phyloP scores from a whole-genome alignment of 495 filamentous ascomycete genomes.

The Penicillium flavigenum region DNA sequence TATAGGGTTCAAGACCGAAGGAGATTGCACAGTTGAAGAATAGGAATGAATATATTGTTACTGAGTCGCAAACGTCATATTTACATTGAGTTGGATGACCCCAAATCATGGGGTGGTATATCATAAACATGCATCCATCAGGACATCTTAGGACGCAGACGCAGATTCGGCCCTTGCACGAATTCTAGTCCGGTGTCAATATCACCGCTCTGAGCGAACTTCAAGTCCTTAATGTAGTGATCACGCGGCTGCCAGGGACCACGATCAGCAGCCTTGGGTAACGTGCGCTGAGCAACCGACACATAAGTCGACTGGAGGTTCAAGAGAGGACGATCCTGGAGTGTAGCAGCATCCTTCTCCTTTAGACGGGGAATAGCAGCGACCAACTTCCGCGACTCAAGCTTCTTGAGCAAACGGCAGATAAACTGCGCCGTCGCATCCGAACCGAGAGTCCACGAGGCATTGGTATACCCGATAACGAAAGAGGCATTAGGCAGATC shows the following conservation, averaged over 20 bases:
- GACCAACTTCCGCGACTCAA: constrained; percentile 39
- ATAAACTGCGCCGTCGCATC: constrained; percentile 53
- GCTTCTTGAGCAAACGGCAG: constrained; percentile 42
- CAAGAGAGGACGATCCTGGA: constrained; percentile 40
- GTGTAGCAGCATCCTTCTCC: constrained; percentile 26
- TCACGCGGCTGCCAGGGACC: constrained; percentile 56
- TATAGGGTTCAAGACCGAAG: background rate
- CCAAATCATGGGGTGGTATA: background rate
- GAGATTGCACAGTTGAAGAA: background rate
- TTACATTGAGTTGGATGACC: background rate
- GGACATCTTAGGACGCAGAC: constrained; percentile 22
- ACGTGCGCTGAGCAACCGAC: constrained; percentile 31
- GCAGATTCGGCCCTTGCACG: constrained; percentile 27
- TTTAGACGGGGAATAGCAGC: constrained; percentile 43
- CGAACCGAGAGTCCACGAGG: constrained; percentile 59
- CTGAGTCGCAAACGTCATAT: constrained; percentile 5
- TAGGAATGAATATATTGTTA: background rate
- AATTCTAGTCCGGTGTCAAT: constrained; percentile 40
- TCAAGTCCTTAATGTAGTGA: constrained; percentile 55
- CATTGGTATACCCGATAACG: constrained; percentile 58
- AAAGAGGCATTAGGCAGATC: constrained; percentile 58
- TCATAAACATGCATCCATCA: constrained; percentile 16
- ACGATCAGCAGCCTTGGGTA: constrained; percentile 47
- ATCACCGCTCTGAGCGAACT: constrained; percentile 49
- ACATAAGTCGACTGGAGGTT: constrained; percentile 55